Conservation (phyloP, 192 early-diverging fungal species). For the Ramicandelaber brevisporus region DNA sequence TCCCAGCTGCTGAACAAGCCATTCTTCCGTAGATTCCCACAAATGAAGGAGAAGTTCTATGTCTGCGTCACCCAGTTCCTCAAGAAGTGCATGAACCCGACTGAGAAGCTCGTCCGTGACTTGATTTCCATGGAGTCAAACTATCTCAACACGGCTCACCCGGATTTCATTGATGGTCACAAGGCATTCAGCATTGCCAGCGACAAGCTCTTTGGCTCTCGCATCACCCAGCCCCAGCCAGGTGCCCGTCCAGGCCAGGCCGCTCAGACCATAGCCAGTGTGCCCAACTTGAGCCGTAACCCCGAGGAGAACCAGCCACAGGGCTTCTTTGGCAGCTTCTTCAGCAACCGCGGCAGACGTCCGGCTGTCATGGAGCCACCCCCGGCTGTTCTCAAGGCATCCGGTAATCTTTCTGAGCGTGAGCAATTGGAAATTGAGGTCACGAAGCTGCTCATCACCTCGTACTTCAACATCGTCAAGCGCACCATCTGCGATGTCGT, state of each 20-base stretch:
- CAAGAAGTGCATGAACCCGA: constrained; percentile 70
- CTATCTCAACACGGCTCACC: constrained; percentile 98
- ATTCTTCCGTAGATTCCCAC: constrained; percentile 90
- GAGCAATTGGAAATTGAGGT: constrained; percentile 98
- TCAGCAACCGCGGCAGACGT: constrained; percentile 70
- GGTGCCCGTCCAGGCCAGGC: no score
- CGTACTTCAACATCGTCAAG: constrained; percentile 98
- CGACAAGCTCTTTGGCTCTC: constrained; percentile 52
- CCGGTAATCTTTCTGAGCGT: constrained; percentile 84
- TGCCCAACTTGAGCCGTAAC: constrained; percentile 25
- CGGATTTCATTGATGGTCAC: constrained; percentile 95
- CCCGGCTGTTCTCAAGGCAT: constrained; percentile 58
- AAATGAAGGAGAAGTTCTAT: constrained; percentile 78
- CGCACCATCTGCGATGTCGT: constrained; percentile 90
- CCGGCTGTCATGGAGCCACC: constrained; percentile 36
- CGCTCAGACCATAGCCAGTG: no score
- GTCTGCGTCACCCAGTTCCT: constrained; percentile 81
- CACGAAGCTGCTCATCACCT: constrained; percentile 89
- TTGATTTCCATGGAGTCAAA: constrained; percentile 78
- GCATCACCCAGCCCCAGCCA: constrained; percentile 23
- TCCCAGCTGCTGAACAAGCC: constrained; percentile 76
- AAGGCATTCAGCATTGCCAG: constrained; percentile 79
- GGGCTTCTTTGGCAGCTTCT: constrained; percentile 98
- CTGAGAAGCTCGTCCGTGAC: constrained; percentile 83
- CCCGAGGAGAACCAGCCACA: constrained; percentile 22